Evolutionary conservation across 306 rosid genomes (phyloP), one percentile per base, ranked within the genome.

Genomic region (Ammopiptanthus mongolicus): DNA sequence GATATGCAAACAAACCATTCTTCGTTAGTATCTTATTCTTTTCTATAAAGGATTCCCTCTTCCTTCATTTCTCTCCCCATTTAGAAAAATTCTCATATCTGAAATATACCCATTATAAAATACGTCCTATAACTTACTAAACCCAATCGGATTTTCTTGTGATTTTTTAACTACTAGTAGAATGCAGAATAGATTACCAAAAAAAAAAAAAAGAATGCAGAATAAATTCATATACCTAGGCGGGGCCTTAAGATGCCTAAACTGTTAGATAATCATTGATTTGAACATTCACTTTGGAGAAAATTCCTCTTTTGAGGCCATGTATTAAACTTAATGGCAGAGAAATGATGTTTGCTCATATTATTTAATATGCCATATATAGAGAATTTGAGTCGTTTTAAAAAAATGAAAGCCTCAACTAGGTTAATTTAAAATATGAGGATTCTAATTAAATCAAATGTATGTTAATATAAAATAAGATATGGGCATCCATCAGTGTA

Each of bases 161-260:
- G 60, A 11, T 63, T 85, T 66, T 77, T 78, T 74, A 69, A 42
- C 41, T 48, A 56, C 3, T 18, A 52, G 58, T 65, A 47, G 74
- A 80, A 81, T 82, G 85, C 84, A 75, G 88, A 87, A 87, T 84
- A 82, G 42, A 52, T 80, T 84, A n/a, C n/a, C n/a, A n/a, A n/a
- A n/a, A n/a, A n/a, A n/a, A n/a, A n/a, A n/a, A n/a, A n/a, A n/a
- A n/a, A 47, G 74, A 80, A 81, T 81, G 85, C 83, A 75, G 88
- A 87, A 87, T 84, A 82, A 50, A 51, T 80, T 84, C 90, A 52
- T 51, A 71, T 63, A 47, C 51, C 21, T 41, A 60, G 67, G 64
- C 71, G 59, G 59, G 69, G 59, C 68, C 69, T 19, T 14, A 44
- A 71, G 44, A 68, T 73, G 77, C 75, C 9, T 44, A 33, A 75